phyloP scores from a whole-genome alignment of 2,329 filamentous ascomycete species.

The Biscogniauxia marginata region DNA sequence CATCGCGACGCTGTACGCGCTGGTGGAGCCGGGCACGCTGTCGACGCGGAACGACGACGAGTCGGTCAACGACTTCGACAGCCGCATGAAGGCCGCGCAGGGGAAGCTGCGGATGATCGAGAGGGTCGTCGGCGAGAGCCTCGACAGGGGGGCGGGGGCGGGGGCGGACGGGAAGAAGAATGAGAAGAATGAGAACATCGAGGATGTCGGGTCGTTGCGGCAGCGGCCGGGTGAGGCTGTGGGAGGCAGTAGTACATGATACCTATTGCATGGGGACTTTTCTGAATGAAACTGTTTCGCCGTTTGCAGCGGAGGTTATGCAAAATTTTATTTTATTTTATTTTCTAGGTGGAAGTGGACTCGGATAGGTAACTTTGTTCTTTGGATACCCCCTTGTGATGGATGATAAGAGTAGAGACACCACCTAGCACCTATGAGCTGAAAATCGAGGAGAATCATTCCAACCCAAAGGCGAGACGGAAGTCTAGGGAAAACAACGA shows the following conservation, averaged over 20 bases:
- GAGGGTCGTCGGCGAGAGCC: conserved; percentile 54
- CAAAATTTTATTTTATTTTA: too few relatives aligned
- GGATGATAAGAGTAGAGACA: too few relatives aligned
- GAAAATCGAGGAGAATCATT: not conserved
- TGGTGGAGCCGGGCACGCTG: conserved; percentile 76
- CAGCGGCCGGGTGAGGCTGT: conserved; percentile 2
- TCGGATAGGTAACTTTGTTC: too few relatives aligned
- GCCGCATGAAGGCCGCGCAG: conserved; percentile 77
- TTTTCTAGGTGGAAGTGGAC: too few relatives aligned
- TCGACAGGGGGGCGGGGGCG: conserved; percentile 6
- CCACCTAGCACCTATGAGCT: not conserved
- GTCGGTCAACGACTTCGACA: conserved; percentile 83
- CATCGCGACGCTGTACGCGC: conserved; percentile 68
- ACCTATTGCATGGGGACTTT: too few relatives aligned
- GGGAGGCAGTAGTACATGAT: not conserved
- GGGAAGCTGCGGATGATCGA: conserved; percentile 86
- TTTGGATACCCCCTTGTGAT: too few relatives aligned
- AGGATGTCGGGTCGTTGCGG: conserved; percentile 24
- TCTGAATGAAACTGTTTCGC: too few relatives aligned
- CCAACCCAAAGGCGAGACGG: not conserved
- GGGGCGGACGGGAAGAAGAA: conserved; percentile 1
- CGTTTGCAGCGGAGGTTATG: too few relatives aligned
- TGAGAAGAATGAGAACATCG: conserved; percentile 28
- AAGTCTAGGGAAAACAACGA: not conserved
- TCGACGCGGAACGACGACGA: conserved; percentile 84